These are phyloP conservation scores for Alternaria solani DNA, from an alignment of 2,329 filamentous ascomycete genomes.

Conservation along the genomic window DNA sequence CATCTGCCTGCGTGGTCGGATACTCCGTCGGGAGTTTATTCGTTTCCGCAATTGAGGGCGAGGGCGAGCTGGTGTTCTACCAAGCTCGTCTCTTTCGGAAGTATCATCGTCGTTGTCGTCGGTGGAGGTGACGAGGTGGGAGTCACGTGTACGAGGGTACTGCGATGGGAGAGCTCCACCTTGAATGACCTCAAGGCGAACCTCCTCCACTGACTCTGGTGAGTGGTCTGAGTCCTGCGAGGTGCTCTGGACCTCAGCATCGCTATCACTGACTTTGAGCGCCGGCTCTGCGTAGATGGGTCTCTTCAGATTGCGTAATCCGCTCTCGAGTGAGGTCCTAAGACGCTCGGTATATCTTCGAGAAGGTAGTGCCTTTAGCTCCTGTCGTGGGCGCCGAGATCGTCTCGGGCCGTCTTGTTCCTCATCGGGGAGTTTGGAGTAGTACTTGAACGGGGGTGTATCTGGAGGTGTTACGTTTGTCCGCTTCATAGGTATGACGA, in stretches of 20 bases:
- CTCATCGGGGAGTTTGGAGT: slow-evolving; percentile 27
- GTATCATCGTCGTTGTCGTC: background rate
- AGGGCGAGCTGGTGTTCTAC: slow-evolving; percentile 15
- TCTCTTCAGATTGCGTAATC: slow-evolving; percentile 26
- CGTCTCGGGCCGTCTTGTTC: slow-evolving; percentile 16
- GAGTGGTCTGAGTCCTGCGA: slow-evolving; percentile 5
- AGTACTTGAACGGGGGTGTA: slow-evolving; percentile 23
- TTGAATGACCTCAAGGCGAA: background rate
- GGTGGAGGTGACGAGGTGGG: background rate
- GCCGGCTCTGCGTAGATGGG: slow-evolving; percentile 23
- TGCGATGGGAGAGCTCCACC: background rate
- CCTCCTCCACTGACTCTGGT: background rate
- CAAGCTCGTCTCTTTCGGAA: slow-evolving; percentile 24
- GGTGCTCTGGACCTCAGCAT: background rate
- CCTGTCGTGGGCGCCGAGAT: slow-evolving; percentile 2
- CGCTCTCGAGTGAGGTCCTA: slow-evolving; percentile 20
- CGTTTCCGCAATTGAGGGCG: slow-evolving; percentile 1
- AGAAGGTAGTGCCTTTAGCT: slow-evolving; percentile 14
- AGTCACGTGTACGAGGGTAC: background rate
- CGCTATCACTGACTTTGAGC: slow-evolving; percentile 2
- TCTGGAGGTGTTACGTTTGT: slow-evolving; percentile 26
- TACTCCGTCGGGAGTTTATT: background rate
- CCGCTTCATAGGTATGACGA: slow-evolving; percentile 38
- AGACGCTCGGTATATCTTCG: slow-evolving; percentile 22
- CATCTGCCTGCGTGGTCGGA: slow-evolving; percentile 15